Percentiles rank a stretch among this genome's conserved stretches.
These are phyloP conservation scores for Lentinula raphanica DNA, from an alignment of 768 basidiomycete genomes.

Conservation along the genomic window DNA sequence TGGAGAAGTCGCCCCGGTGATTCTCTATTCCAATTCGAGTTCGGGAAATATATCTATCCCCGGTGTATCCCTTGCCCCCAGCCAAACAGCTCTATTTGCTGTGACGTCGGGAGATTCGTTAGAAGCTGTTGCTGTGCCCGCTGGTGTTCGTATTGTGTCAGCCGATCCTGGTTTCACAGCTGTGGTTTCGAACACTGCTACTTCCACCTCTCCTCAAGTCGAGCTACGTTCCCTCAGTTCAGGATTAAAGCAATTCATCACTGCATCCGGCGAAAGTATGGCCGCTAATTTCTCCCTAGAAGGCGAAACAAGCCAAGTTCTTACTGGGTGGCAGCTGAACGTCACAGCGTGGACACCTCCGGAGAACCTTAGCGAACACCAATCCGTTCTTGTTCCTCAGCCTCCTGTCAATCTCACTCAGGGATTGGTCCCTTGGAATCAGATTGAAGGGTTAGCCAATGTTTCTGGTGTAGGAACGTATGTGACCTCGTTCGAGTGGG, in stretches of 20 bases:
- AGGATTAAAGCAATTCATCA: constrained; percentile 6
- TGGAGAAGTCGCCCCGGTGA: constrained; percentile 8
- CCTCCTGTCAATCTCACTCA: constrained; percentile 10
- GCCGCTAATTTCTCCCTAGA: constrained; percentile 9
- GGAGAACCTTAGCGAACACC: constrained; percentile 8
- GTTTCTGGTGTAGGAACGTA: constrained; percentile 14
- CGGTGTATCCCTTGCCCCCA: constrained; percentile 7
- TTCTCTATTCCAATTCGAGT: constrained; percentile 8
- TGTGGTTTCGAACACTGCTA: not conserved
- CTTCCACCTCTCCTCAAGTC: not conserved
- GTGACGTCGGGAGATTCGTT: constrained; percentile 8
- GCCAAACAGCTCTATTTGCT: constrained; percentile 9
- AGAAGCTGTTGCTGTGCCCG: constrained; percentile 3
- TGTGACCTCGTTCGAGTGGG: constrained; percentile 11
- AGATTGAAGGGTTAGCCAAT: constrained; percentile 7
- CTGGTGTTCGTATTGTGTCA: constrained; percentile 6
- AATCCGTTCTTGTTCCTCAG: constrained; percentile 10
- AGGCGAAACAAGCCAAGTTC: constrained; percentile 6
- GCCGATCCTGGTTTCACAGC: constrained; percentile 9
- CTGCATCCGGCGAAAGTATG: not conserved
- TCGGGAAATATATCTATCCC: constrained; percentile 12
- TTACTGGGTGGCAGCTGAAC: constrained; percentile 9
- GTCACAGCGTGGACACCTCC: constrained; percentile 15
- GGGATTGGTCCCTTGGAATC: constrained; percentile 12
- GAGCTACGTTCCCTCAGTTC: constrained; percentile 8